Base-by-base conservation (phyloP, 1,284 basidiomycete genomes). In the Lignosus rhinocerotis region DNA sequence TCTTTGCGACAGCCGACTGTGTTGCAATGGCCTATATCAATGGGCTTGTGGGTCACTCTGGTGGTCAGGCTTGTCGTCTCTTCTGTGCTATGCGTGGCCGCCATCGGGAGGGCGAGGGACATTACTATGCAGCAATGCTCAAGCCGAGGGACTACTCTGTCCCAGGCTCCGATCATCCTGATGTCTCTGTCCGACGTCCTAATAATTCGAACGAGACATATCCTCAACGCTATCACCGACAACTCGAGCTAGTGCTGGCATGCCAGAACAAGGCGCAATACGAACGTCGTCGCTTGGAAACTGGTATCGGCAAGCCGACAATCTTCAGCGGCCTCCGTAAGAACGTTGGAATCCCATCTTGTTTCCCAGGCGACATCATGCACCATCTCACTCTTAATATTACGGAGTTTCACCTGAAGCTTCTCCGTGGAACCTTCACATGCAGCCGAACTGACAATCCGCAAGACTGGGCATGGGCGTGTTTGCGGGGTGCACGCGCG, bases 321-420 rank as follows among this genome's bases (percentile, higher is more conserved):
- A 48, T 57, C 39, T 51, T 62, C 32, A 51, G 30, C 6, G 60
- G 56, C 3, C 36, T 62, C 3, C 47, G 46, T 1, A 25, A n/a
- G 17, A 25, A 38, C 4, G 55, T 62, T 4, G 58, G 62, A 0
- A 42, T 76, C 2, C 75, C 76, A 0, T 21, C 33, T 0, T 65
- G 65, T 31, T 76, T 76, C 56, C 55, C 60, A 0, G 54, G 53
- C 0, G 75, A 80, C 56, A 55, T 75, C 8, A 79, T 79, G 77
- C 78, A 80, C 51, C 62, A 75, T 0, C 48, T 70, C 5, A 36
- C 56, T 0, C 46, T 74, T 6, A 72, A 73, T 6, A 17, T 78
- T 0, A 50, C 67, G 0, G 71, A 77, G 17, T 63, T 78, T 0
- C 10, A 74, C 0, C 11, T 75, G 0, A n/a, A 48, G 0, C 67